These are phyloP conservation scores for Thinopyrum elongatum DNA, from an alignment of 176 grass and related monocot species.

Conservation along the genomic window DNA sequence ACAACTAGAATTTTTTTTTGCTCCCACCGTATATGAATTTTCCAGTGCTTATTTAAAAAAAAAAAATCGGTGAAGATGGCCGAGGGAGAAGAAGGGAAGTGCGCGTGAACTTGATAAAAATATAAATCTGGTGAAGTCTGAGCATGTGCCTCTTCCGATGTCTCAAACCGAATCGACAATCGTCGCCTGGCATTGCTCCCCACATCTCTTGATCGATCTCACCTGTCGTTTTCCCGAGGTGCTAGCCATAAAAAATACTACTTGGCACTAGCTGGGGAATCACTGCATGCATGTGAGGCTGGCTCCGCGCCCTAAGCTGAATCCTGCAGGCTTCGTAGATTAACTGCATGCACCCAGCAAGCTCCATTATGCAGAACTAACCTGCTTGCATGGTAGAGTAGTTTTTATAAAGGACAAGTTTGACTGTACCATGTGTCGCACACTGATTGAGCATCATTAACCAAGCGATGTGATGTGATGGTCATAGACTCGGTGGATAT, in stretches of 20 bases:
- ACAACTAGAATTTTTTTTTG: neutral
- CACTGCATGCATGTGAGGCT: conserved; percentile 32
- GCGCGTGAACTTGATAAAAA: neutral
- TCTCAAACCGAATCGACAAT: conserved; percentile 19
- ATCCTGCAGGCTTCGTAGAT: neutral
- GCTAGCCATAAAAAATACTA: conserved; percentile 30
- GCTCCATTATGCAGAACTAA: too few relatives aligned
- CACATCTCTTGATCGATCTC: neutral
- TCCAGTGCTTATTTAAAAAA: neutral
- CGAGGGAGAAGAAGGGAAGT: neutral
- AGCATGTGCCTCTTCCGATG: neutral
- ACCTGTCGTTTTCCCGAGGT: conserved; percentile 37
- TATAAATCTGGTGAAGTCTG: neutral
- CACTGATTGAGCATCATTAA: conserved; percentile 10
- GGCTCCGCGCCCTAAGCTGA: neutral
- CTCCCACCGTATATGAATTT: neutral
- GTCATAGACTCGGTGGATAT: conserved; percentile 35
- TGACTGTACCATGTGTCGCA: conserved; percentile 25
- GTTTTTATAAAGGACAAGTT: conserved; percentile 7
- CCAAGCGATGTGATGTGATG: neutral
- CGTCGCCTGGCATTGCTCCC: neutral
- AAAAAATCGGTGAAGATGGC: too few relatives aligned
- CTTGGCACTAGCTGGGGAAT: conserved; percentile 36
- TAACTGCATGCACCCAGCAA: conserved; percentile 6
- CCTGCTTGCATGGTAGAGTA: too few relatives aligned